Evolutionary conservation across 192 early-diverging fungal genomes (phyloP).

Genomic region (Powellomyces hirtus): DNA sequence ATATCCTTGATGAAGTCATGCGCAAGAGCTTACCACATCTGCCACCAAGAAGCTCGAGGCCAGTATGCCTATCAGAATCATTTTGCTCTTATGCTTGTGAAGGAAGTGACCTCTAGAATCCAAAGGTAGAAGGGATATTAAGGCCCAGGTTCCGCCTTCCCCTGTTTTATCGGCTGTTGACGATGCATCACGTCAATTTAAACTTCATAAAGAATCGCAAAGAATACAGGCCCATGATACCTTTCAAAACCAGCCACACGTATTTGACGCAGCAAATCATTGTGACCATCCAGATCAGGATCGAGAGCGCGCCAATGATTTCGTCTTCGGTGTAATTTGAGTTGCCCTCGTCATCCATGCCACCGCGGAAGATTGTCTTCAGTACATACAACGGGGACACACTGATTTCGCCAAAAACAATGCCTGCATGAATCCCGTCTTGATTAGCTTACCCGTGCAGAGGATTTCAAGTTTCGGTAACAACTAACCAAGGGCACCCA

Average conservation of each 20-base stretch:
- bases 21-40: conserved; percentile 35
- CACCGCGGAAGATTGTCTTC: conserved; percentile 38
- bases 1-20: background rate
- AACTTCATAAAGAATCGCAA: too few relatives aligned
- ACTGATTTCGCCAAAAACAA: conserved; percentile 56
- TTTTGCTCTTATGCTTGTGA: background rate
- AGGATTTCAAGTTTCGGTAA: too few relatives aligned
- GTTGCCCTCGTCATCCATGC: background rate
- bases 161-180: conserved; percentile 56
- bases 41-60: conserved; percentile 39
- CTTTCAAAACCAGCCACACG: conserved; percentile 41
- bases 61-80: conserved; percentile 24
- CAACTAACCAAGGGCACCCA: conserved; percentile 41
- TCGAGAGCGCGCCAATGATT: conserved; percentile 45
- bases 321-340: conserved; percentile 9
- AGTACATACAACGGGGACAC: conserved; percentile 55
- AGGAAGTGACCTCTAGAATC: background rate
- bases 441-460: too few relatives aligned
- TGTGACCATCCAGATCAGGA: conserved; percentile 52
- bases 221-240: conserved; percentile 14
- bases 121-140: conserved; percentile 45
- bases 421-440: too few relatives aligned
- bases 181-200: conserved; percentile 16
- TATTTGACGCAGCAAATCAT: conserved; percentile 47
- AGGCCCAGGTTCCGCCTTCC: conserved; percentile 57